Evolutionary conservation across 148 eudicot genomes (phyloP).

Genomic region (Cornus suecica): DNA sequence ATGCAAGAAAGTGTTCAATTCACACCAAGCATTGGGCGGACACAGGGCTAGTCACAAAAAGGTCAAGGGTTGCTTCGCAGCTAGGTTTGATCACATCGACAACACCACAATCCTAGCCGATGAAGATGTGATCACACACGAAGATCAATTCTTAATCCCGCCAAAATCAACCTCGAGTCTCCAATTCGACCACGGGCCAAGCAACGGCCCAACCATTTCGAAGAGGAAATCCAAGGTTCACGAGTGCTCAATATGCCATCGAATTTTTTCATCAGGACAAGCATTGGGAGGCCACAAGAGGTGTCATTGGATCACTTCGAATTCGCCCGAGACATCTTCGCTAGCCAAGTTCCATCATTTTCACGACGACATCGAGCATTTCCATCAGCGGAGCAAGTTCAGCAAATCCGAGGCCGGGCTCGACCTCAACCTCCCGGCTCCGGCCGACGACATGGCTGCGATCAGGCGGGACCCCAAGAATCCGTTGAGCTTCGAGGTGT

Average conservation of each 20-base stretch:
- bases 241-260: constrained; percentile 77
- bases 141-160: constrained; percentile 28
- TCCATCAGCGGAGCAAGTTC: constrained; percentile 25
- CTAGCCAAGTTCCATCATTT: constrained; percentile 36
- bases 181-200: constrained; percentile 35
- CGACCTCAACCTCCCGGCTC: constrained; percentile 60
- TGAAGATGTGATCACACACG: constrained; percentile 24
- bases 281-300: constrained; percentile 95
- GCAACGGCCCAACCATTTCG: constrained; percentile 21
- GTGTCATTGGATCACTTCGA: constrained; percentile 90
- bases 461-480: constrained; percentile 44
- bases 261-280: constrained; percentile 76
- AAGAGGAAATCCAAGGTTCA: constrained; percentile 70
- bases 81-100: constrained; percentile 29
- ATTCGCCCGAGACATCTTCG: constrained; percentile 41
- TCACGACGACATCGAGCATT: constrained; percentile 40
- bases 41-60: constrained; percentile 65
- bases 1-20: constrained; percentile 56
- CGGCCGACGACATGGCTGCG: constrained; percentile 27
- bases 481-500: constrained; percentile 55
- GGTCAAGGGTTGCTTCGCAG: constrained; percentile 57
- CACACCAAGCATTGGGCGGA: constrained; percentile 60
- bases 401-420: constrained; percentile 27
- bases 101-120: constrained; percentile 11
- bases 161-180: constrained; percentile 33